phyloP scores from a whole-genome alignment of 1,284 basidiomycete species.

The Marasmius sp. region DNA sequence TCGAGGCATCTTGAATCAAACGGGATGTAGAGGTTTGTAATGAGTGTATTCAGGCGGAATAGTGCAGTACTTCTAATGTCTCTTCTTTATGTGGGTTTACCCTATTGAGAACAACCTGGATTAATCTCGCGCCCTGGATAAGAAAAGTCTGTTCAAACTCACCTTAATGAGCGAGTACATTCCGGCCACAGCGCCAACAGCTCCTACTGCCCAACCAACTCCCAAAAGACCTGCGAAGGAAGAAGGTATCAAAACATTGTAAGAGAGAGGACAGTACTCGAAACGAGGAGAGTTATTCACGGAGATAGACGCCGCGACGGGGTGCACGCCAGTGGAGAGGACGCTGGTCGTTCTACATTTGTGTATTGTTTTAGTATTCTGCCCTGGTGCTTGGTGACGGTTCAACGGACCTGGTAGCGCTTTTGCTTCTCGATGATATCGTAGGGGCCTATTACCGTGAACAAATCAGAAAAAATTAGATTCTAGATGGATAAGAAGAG shows the following conservation, averaged over 20 bases:
- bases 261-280: background rate
- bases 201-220: conserved; percentile 51
- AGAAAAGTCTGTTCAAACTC: conserved; percentile 21
- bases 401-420: background rate
- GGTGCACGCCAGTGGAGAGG: conserved; percentile 17
- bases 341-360: conserved; percentile 14
- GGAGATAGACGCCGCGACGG: conserved; percentile 2
- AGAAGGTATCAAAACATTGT: conserved; percentile 3
- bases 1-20: background rate
- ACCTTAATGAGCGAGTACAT: conserved; percentile 54
- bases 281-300: background rate
- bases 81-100: background rate
- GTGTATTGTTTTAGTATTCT: background rate
- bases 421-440: conserved; percentile 58
- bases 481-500: conserved; percentile 1
- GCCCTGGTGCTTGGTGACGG: too few species aligned
- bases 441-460: conserved; percentile 55
- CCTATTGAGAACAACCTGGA: background rate
- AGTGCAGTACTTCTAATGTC: background rate
- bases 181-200: conserved; percentile 51
- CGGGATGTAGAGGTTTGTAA: background rate
- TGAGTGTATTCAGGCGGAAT: too few species aligned
- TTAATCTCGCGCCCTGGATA: background rate
- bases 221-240: conserved; percentile 50
- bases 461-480: conserved; percentile 12